Percentiles rank a stretch among this genome's conserved stretches.
Conservation (phyloP, 73 alveolate species). For the Durusdinium trenchii region DNA sequence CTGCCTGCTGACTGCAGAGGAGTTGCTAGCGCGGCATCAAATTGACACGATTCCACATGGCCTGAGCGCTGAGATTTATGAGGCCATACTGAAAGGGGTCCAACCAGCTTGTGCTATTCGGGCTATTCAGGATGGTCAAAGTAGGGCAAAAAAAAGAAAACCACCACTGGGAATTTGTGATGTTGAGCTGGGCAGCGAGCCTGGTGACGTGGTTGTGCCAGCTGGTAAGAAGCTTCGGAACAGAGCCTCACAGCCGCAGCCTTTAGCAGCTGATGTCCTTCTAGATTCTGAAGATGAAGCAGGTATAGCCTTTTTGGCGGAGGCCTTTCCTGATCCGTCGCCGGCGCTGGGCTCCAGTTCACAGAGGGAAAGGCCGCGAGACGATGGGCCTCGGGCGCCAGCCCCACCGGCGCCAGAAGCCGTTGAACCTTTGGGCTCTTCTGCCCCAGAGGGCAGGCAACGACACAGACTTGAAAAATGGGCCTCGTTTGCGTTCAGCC, state of each 20-base stretch:
- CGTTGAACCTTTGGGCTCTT: neutral
- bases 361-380: neutral
- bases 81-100: neutral
- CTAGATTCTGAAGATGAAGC: neutral
- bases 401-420: neutral
- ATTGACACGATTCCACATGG: neutral
- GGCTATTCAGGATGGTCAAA: neutral
- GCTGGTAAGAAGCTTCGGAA: neutral
- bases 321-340: no score
- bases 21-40: neutral
- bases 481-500: neutral
- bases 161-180: neutral
- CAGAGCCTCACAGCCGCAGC: neutral
- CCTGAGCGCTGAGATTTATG: conserved; percentile 1
- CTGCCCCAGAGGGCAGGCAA: neutral
- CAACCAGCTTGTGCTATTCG: neutral
- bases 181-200: neutral
- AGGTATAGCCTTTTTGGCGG: neutral
- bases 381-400: neutral
- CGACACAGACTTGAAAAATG: neutral
- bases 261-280: neutral
- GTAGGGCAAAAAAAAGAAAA: neutral
- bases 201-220: neutral
- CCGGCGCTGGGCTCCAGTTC: neutral
- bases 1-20: neutral